phyloP scores from a whole-genome alignment of 2,329 filamentous ascomycete species.

The Trichoderma harzianum region DNA sequence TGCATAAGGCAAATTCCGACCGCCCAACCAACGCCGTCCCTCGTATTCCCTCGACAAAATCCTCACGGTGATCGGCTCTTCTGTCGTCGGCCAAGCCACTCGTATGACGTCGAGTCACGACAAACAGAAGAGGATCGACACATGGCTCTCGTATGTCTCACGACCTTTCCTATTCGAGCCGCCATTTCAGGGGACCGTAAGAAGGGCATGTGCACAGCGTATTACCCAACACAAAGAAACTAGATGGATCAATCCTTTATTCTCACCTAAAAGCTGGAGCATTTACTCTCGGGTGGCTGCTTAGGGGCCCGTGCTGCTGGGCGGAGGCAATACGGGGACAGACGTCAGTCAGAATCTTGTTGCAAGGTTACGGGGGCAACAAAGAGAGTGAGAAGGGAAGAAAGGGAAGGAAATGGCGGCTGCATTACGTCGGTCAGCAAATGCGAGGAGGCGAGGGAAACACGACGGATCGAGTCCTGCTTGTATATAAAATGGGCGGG shows the following conservation, averaged over 20 bases:
- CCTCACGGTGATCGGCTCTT: neutral
- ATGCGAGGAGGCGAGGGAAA: neutral
- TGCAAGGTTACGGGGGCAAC: neutral
- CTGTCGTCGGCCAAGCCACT: neutral
- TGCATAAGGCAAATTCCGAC: neutral
- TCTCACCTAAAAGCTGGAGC: too few relatives aligned
- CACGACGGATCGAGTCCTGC: neutral
- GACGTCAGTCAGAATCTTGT: constrained; percentile 7
- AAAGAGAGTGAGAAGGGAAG: neutral
- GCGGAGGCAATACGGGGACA: constrained; percentile 1
- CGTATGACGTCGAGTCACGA: neutral
- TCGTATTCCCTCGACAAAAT: neutral
- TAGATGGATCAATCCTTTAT: neutral
- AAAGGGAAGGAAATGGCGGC: neutral
- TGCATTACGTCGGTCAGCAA: constrained; percentile 11
- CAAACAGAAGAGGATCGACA: neutral
- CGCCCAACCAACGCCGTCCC: neutral
- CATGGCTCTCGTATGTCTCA: constrained; percentile 6
- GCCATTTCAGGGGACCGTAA: neutral
- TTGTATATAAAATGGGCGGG: neutral
- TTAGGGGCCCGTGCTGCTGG: neutral
- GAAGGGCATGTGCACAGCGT: neutral
- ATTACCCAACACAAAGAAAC: neutral
- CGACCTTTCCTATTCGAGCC: neutral
- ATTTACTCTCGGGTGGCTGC: neutral